Conservation (phyloP, 352 stramenopile species). For the Pythium chondricola region DNA sequence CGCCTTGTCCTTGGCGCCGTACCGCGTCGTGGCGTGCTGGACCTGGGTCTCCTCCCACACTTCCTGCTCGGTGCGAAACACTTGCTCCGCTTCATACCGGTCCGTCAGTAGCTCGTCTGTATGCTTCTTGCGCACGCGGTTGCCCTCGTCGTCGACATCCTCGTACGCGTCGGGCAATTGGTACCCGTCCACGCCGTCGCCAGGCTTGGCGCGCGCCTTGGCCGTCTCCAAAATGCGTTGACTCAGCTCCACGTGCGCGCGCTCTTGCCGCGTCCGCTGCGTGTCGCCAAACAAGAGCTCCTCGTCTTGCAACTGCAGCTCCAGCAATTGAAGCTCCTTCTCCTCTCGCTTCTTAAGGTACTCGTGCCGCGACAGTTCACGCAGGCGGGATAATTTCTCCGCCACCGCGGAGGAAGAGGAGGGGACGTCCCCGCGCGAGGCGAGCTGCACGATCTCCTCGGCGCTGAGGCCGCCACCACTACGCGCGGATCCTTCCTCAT, state of each 20-base stretch:
- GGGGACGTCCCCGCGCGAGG: slow-evolving; percentile 60
- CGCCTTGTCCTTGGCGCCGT: slow-evolving; percentile 66
- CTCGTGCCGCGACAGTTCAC: slow-evolving; percentile 91
- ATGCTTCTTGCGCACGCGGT: slow-evolving; percentile 87
- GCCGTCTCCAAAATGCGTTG: slow-evolving; percentile 89
- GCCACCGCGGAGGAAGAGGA: slow-evolving; percentile 22
- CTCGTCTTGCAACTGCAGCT: slow-evolving; percentile 78
- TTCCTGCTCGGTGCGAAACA: slow-evolving; percentile 96
- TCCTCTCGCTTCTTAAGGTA: slow-evolving; percentile 98
- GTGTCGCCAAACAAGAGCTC: slow-evolving; percentile 75
- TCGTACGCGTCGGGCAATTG: slow-evolving; percentile 96
- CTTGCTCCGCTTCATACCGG: slow-evolving; percentile 90
- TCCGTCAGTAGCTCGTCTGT: slow-evolving; percentile 91
- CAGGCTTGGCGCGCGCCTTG: slow-evolving; percentile 42
- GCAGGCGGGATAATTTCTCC: slow-evolving; percentile 68
- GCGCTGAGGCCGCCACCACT: slow-evolving; percentile 36
- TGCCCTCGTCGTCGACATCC: slow-evolving; percentile 86
- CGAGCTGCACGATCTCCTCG: slow-evolving; percentile 81
- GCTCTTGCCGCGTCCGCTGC: slow-evolving; percentile 73
- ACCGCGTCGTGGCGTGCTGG: slow-evolving; percentile 70
- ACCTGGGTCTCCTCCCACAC: slow-evolving; percentile 97
- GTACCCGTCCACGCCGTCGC: slow-evolving; percentile 84
- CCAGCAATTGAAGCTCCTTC: slow-evolving; percentile 94
- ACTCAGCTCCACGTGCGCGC: slow-evolving; percentile 79
- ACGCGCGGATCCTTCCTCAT: slow-evolving; percentile 10